A percentile compares a stretch with the other conserved stretches of the same genome.
Evolutionary conservation across 768 basidiomycete species (phyloP).

Genomic region (Tricholomella constricta): DNA sequence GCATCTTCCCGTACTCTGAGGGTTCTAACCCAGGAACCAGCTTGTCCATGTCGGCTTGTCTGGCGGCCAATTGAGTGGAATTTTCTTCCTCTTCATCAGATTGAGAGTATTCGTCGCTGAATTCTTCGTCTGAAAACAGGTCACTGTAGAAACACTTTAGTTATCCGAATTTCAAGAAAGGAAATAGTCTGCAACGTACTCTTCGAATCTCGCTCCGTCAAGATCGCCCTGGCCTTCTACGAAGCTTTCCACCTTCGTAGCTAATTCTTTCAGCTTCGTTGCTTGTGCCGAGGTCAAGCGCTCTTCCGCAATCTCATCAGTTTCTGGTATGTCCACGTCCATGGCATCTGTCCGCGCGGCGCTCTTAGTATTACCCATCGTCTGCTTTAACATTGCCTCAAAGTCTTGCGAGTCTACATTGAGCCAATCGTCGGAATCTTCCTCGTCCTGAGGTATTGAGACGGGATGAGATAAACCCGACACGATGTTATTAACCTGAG

Average conservation of each 20-base stretch:
- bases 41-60: constrained; percentile 70
- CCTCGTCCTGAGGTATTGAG: constrained; percentile 8
- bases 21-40: constrained; percentile 81
- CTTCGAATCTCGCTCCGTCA: constrained; percentile 87
- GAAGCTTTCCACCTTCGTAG: constrained; percentile 86
- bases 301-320: constrained; percentile 44
- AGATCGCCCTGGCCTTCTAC: constrained; percentile 88
- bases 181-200: constrained; percentile 49
- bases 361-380: constrained; percentile 26
- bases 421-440: constrained; percentile 75
- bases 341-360: constrained; percentile 36
- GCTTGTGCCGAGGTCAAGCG: constrained; percentile 66
- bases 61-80: constrained; percentile 36
- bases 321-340: constrained; percentile 44
- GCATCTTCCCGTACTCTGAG: constrained; percentile 89
- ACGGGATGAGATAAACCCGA: constrained; percentile 22
- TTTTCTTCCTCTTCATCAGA: constrained; percentile 47
- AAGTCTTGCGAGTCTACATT: constrained; percentile 74
- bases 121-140: constrained; percentile 64
- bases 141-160: constrained; percentile 47
- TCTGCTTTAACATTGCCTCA: constrained; percentile 67
- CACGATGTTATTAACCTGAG: constrained; percentile 67
- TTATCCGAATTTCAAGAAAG: background rate
- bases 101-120: constrained; percentile 53
- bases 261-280: constrained; percentile 69